Base-by-base conservation (phyloP, 345 rosid species). In the Fremontodendron californicum region DNA sequence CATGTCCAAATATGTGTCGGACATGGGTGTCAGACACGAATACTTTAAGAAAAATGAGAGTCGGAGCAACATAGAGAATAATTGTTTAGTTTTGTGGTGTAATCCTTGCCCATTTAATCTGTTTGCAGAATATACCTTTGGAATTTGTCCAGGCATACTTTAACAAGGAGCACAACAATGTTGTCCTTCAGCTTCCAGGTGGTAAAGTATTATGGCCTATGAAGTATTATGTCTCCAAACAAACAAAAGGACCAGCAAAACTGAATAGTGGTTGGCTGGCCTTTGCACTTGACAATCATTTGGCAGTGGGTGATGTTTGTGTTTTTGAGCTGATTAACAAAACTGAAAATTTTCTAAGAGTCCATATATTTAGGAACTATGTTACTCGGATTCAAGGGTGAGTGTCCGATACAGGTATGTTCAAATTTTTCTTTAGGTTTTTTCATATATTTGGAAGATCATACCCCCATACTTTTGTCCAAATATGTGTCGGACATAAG, bases 291-390 rank as follows among this genome's bases (percentile, higher is more conserved):
- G 81, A 67, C 3, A 77, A 73, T 61, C 27, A n/a, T 48, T 42
- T 72, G 61, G n/a, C 19, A 1, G 78, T 77, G 27, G 84, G 72
- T 6, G 84, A 79, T 75, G 61, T 42, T 8, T 79, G 78, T 69
- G 74, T 42, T 15, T 78, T 81, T 60, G 76, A 74, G 54, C 18
- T 78, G 67, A 40, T 81, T 52, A 11, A 78, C 46, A 19, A 5
- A n/a, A 12, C 27, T 3, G 15, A 37, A 64, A 65, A 39, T 12
- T 9, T 65, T 65, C 18, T 10, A 3, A n/a, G 29, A 65, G 70
- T 39, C 27, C 0, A 10, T 16, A 64, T 64, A 64, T 64, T 64
- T 64, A 19, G 8, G 61, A 21, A 55, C n/a, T 21, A 55, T 55
- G 58, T 4, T 2, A 7, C 27, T 19, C n/a, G n/a, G n/a, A n/a